These are phyloP conservation scores for Glycine tomentella DNA, from an alignment of 306 rosid species.

Conservation along the genomic window DNA sequence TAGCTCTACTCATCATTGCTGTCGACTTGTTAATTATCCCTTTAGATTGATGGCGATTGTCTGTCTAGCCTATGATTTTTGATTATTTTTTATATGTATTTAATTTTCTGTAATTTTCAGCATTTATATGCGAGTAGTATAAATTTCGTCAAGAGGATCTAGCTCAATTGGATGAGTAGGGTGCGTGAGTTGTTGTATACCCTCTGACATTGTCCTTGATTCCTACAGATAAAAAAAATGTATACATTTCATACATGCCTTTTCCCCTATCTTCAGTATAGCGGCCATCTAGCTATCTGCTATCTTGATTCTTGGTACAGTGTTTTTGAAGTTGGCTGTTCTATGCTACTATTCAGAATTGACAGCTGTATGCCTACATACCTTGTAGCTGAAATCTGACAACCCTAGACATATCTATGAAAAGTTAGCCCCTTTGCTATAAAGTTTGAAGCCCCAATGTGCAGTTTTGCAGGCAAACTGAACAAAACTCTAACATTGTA, in stretches of 20 bases:
- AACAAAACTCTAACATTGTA: neutral
- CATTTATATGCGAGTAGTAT: too few species aligned
- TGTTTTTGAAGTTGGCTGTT: neutral
- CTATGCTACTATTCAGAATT: neutral
- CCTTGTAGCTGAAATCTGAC: neutral
- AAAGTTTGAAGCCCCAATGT: neutral
- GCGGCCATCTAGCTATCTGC: conserved; percentile 10
- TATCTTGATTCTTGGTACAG: neutral
- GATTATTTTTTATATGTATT: too few species aligned
- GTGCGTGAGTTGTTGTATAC: too few species aligned
- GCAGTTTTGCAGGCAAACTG: conserved; percentile 1
- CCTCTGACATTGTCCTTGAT: too few species aligned
- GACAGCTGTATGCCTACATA: neutral
- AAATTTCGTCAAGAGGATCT: too few species aligned
- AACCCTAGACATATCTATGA: neutral
- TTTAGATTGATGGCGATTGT: too few species aligned
- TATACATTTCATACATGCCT: neutral
- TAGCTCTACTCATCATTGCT: too few species aligned
- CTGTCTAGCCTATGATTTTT: too few species aligned
- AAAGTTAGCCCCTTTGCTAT: neutral
- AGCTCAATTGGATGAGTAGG: too few species aligned
- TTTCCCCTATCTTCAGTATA: conserved; percentile 7
- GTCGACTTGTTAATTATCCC: too few species aligned
- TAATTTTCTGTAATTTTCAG: too few species aligned
- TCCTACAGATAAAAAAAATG: too few species aligned